These are phyloP conservation scores for Echium plantagineum DNA, from an alignment of 257 asterid species.

Conservation along the genomic window DNA sequence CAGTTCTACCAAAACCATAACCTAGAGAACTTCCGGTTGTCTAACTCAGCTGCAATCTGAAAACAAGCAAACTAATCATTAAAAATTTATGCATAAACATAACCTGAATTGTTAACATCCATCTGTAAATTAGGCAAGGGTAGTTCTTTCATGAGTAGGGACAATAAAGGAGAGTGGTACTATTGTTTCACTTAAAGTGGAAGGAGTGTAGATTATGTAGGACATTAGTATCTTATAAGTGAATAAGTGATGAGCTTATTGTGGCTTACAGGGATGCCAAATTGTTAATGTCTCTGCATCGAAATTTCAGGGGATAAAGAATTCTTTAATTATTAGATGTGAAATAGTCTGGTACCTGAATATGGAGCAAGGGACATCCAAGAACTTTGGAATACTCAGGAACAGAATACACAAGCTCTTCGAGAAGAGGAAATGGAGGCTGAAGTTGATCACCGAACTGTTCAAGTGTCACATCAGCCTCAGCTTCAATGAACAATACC, in stretches of 20 bases:
- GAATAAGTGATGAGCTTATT: too few species aligned
- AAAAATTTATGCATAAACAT: neutral
- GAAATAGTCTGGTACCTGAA: constrained; percentile 31
- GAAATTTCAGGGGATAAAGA: too few species aligned
- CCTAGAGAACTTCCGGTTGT: constrained; percentile 93
- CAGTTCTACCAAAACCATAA: constrained; percentile 61
- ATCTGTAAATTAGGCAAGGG: neutral
- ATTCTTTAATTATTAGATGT: too few species aligned
- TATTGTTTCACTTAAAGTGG: too few species aligned
- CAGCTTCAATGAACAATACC: constrained; percentile 16
- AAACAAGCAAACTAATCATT: neutral
- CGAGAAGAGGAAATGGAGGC: constrained; percentile 24
- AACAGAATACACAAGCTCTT: constrained; percentile 45
- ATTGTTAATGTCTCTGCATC: too few species aligned
- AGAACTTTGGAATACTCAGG: constrained; percentile 38
- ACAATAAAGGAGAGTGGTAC: too few species aligned
- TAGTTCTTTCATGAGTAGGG: neutral
- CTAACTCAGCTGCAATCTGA: constrained; percentile 57
- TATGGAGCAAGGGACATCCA: constrained; percentile 36
- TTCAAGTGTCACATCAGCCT: too few species aligned
- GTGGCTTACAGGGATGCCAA: too few species aligned
- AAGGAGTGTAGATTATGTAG: too few species aligned
- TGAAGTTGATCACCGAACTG: constrained; percentile 11
- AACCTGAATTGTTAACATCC: neutral
- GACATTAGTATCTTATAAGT: too few species aligned